Percentiles rank a stretch among this genome's conserved stretches.
These are phyloP conservation scores for Zasmidium angulare DNA, from an alignment of 2,329 filamentous ascomycete genomes.

Conservation along the genomic window DNA sequence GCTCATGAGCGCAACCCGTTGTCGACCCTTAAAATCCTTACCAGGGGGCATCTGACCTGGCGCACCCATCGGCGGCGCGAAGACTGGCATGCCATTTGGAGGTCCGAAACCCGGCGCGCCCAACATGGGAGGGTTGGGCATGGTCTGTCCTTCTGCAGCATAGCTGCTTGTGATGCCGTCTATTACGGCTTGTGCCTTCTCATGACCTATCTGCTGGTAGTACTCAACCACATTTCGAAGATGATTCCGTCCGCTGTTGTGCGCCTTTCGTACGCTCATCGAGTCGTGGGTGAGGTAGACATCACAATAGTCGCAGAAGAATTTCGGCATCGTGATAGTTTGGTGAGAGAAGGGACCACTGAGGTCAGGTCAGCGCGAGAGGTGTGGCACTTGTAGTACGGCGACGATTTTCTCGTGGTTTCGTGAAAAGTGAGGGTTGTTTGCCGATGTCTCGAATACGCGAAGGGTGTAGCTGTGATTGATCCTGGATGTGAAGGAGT, in stretches of 20 bases:
- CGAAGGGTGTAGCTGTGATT: too few species aligned
- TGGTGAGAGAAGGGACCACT: slow-evolving; percentile 1
- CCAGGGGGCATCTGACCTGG: slow-evolving; percentile 25
- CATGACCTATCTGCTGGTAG: slow-evolving; percentile 98
- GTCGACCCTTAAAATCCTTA: not conserved
- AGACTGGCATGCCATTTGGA: slow-evolving; percentile 29
- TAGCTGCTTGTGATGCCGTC: slow-evolving; percentile 97
- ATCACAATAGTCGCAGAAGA: slow-evolving; percentile 89
- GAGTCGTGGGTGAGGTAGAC: slow-evolving; percentile 99
- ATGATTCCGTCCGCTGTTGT: slow-evolving; percentile 96
- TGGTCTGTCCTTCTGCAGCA: slow-evolving; percentile 85
- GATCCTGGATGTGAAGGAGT: not conserved
- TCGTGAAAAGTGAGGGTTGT: not conserved
- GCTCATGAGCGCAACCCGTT: not conserved
- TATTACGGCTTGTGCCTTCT: slow-evolving; percentile 97
- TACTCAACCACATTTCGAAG: slow-evolving; percentile 97
- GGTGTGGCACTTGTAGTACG: not conserved
- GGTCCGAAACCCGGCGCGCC: slow-evolving; percentile 25
- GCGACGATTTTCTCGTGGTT: too few species aligned
- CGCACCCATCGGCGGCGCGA: slow-evolving; percentile 30
- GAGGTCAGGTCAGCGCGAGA: not conserved
- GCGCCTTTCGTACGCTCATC: slow-evolving; percentile 98
- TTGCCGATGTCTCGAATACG: not conserved
- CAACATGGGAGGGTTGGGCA: slow-evolving; percentile 68
- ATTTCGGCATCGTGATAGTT: slow-evolving; percentile 37